These are phyloP conservation scores for Candida montana DNA, from an alignment of 805 yeast genomes.

Conservation along the genomic window DNA sequence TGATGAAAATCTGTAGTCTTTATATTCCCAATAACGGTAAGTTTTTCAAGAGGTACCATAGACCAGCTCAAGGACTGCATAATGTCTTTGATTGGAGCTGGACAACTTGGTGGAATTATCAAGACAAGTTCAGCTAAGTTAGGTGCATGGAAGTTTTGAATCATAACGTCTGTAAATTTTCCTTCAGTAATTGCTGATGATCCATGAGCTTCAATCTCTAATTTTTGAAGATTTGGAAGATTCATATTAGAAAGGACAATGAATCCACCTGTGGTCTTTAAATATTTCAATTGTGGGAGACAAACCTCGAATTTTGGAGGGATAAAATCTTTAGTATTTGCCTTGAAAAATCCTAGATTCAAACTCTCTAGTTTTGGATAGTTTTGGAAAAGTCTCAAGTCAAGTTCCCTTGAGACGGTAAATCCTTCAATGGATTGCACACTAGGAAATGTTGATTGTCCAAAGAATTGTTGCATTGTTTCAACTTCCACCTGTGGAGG, in stretches of 20 bases:
- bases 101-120: background rate
- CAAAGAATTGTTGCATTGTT: background rate
- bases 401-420: slow-evolving; percentile 1
- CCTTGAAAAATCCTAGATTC: background rate
- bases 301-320: background rate
- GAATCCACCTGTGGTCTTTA: slow-evolving; percentile 2
- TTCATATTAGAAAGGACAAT: slow-evolving; percentile 1
- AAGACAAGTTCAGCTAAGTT: background rate
- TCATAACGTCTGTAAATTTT: background rate
- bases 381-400: background rate
- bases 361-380: background rate
- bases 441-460: background rate
- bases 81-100: background rate
- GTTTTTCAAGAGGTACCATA: background rate
- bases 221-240: slow-evolving; percentile 1
- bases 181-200: background rate
- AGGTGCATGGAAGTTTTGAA: background rate
- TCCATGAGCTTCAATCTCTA: background rate
- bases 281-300: background rate
- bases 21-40: background rate
- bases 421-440: background rate
- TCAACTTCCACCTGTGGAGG: background rate
- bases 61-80: background rate
- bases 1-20: slow-evolving; percentile 1
- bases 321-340: background rate